These are phyloP conservation scores for Petunia axillaris DNA, from an alignment of 257 asterid genomes.

Conservation along the genomic window DNA sequence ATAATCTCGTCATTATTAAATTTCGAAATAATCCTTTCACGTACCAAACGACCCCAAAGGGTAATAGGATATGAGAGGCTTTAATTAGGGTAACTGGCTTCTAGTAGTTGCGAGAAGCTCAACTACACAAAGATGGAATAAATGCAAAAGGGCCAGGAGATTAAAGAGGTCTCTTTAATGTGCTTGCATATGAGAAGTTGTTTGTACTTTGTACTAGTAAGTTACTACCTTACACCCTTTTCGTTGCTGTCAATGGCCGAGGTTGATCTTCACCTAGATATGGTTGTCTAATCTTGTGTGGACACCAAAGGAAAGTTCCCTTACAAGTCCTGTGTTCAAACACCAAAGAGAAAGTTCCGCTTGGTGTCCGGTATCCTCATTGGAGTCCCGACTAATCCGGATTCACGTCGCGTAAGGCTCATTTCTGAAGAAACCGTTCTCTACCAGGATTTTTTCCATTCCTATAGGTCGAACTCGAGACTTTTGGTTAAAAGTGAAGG, in stretches of 20 bases:
- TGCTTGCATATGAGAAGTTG: slow-evolving; percentile 17
- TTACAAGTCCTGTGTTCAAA: neutral
- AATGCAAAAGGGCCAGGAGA: neutral
- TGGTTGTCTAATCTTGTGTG: slow-evolving; percentile 15
- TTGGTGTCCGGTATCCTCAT: too few species aligned
- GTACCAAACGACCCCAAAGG: too few species aligned
- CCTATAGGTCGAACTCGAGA: too few species aligned
- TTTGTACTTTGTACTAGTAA: slow-evolving; percentile 9
- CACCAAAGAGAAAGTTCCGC: neutral
- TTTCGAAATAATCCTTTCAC: too few species aligned
- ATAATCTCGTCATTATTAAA: too few species aligned
- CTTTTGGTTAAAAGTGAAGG: too few species aligned
- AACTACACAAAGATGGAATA: slow-evolving; percentile 23
- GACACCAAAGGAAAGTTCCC: neutral
- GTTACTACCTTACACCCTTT: neutral
- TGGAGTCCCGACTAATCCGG: too few species aligned
- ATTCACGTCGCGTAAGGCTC: too few species aligned
- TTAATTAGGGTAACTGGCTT: slow-evolving; percentile 20
- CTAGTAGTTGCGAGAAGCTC: slow-evolving; percentile 21
- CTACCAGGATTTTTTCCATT: too few species aligned
- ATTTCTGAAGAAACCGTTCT: too few species aligned
- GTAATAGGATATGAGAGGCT: neutral
- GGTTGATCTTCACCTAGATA: slow-evolving; percentile 22
- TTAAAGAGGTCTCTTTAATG: neutral
- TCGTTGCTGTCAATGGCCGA: slow-evolving; percentile 19